Evolutionary conservation across 148 eudicot genomes (phyloP).

Genomic region (Vaccinium vitisidaea): DNA sequence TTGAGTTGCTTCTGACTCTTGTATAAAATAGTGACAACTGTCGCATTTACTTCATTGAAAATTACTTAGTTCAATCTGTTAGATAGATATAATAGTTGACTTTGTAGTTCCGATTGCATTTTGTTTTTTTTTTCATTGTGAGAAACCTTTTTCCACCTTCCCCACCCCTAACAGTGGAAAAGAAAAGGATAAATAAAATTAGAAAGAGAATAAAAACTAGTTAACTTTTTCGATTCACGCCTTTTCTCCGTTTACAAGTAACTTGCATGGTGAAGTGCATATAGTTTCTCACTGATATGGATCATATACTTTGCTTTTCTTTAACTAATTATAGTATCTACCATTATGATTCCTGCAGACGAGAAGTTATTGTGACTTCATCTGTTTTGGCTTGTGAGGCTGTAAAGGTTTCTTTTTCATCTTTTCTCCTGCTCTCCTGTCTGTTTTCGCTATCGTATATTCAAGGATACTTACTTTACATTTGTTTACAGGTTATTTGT

Average conservation of each 20-base stretch:
- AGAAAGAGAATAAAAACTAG: neutral
- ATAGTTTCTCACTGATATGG: too few species aligned
- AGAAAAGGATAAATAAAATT: neutral
- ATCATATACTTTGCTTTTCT: too few species aligned
- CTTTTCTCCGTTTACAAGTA: neutral
- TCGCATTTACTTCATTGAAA: neutral
- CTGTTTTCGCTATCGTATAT: neutral
- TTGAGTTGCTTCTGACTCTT: neutral
- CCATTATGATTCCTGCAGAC: constrained; percentile 42
- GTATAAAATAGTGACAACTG: too few species aligned
- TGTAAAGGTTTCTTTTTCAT: constrained; percentile 52
- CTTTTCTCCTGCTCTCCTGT: neutral
- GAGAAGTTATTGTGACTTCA: constrained; percentile 88
- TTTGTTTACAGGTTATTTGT: constrained; percentile 57
- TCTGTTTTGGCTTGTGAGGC: constrained; percentile 84
- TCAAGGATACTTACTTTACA: constrained; percentile 10
- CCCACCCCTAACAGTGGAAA: neutral
- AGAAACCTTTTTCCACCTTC: neutral
- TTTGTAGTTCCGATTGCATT: too few species aligned
- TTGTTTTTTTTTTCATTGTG: neutral
- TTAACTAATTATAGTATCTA: constrained; percentile 9
- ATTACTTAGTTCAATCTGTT: neutral
- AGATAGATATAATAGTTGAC: neutral
- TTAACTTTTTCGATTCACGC: neutral
- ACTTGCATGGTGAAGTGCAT: neutral